Conservation (phyloP, 192 early-diverging fungal genomes). For the Ambispora gerdemannii region DNA sequence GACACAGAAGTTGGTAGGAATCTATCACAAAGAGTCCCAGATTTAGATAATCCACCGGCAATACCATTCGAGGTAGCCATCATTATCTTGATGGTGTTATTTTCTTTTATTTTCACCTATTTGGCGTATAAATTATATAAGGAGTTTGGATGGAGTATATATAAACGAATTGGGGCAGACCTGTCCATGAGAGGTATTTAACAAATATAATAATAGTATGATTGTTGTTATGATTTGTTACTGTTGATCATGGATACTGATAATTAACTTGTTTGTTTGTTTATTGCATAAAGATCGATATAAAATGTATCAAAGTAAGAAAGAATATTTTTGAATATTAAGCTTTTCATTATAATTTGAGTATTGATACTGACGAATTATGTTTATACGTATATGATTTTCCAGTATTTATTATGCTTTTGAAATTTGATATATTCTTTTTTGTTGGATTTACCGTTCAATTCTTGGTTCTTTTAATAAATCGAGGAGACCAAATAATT, state of each 20-base stretch:
- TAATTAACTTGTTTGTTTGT: constrained; percentile 1
- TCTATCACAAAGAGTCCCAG: no score
- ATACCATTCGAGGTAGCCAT: constrained; percentile 52
- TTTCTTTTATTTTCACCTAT: constrained; percentile 45
- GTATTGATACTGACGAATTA: no score
- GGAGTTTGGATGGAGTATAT: constrained; percentile 81
- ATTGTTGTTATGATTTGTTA: not conserved
- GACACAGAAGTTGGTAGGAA: no score
- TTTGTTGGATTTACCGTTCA: constrained; percentile 77
- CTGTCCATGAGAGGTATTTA: constrained; percentile 61
- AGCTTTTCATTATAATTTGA: no score
- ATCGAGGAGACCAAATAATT: constrained; percentile 37
- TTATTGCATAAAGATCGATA: constrained; percentile 20
- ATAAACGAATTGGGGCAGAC: constrained; percentile 81
- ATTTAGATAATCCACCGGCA: no score
- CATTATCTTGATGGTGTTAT: constrained; percentile 52
- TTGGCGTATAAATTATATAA: constrained; percentile 67
- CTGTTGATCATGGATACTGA: constrained; percentile 4
- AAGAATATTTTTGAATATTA: not conserved
- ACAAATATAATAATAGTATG: not conserved
- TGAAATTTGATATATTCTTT: constrained; percentile 81
- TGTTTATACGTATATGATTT: no score
- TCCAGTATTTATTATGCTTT: constrained; percentile 69
- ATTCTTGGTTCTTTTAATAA: constrained; percentile 61
- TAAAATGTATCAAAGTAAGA: constrained; percentile 25